Percentiles rank a stretch among this genome's conserved stretches.
Conservation (phyloP, 108 stramenopile species). For the Skeletonema grethae region DNA sequence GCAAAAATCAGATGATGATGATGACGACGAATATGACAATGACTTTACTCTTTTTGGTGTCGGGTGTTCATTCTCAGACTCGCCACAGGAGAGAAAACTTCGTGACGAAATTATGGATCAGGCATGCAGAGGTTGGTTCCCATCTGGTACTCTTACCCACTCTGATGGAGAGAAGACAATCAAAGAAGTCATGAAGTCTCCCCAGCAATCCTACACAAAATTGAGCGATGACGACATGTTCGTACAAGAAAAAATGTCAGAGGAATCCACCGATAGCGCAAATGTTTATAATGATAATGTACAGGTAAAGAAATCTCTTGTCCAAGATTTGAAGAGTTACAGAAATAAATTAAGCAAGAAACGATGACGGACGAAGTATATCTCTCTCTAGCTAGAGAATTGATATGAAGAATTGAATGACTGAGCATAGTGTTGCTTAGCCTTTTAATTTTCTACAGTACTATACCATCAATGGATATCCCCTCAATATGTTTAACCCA, state of each 20-base stretch:
- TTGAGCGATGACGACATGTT: conserved; percentile 26
- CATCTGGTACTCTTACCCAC: conserved; percentile 53
- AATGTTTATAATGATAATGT: not conserved
- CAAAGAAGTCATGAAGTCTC: not conserved
- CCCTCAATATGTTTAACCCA: not conserved
- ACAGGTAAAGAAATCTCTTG: not conserved
- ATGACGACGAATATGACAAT: conserved; percentile 38
- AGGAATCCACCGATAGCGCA: not conserved
- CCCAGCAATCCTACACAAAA: not conserved
- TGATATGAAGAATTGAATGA: not conserved
- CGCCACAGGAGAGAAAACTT: conserved; percentile 55
- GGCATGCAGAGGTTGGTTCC: conserved; percentile 86
- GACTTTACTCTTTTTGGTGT: conserved; percentile 84
- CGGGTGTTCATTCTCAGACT: conserved; percentile 85
- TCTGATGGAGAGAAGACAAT: not conserved
- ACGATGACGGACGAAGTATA: not conserved
- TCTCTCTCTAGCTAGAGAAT: not conserved
- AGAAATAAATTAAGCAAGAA: not conserved
- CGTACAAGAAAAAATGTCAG: not conserved
- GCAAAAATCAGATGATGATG: conserved; percentile 8
- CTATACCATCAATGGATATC: conserved; percentile 74
- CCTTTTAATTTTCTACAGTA: not conserved
- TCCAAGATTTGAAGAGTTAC: conserved; percentile 15
- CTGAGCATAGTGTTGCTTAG: not conserved
- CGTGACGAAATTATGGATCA: conserved; percentile 80